Percentiles rank a stretch among this genome's conserved stretches.
These are phyloP conservation scores for Penicillium psychrosexuale DNA, from an alignment of 2,329 filamentous ascomycete genomes.

Conservation along the genomic window DNA sequence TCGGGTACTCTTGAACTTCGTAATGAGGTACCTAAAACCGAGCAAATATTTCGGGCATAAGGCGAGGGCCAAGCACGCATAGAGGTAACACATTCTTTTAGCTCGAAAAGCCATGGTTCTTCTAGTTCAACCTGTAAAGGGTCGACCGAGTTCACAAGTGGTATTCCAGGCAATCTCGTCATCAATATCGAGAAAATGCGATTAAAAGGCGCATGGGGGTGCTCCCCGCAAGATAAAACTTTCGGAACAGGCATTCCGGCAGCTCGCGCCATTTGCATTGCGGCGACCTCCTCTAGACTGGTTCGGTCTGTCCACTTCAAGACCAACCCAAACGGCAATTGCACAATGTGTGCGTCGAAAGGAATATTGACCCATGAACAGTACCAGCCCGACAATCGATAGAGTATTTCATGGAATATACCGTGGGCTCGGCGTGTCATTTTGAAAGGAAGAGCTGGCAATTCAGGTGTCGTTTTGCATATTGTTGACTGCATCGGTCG, in stretches of 20 bases:
- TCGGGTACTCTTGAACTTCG: conserved; percentile 33
- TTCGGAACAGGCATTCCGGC: conserved; percentile 38
- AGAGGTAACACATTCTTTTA: conserved; percentile 32
- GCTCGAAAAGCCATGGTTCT: conserved; percentile 34
- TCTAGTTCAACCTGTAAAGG: conserved; percentile 27
- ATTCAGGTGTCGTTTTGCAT: conserved; percentile 22
- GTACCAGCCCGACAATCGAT: conserved; percentile 32
- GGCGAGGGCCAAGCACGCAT: conserved; percentile 39
- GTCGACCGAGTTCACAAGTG: conserved; percentile 30
- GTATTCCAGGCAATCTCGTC: conserved; percentile 39
- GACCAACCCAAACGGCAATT: conserved; percentile 41
- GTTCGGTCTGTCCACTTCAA: conserved; percentile 41
- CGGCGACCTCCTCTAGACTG: conserved; percentile 35
- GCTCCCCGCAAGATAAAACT: conserved; percentile 35
- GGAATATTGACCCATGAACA: conserved; percentile 27
- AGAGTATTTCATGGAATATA: conserved; percentile 29
- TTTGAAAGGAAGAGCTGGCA: conserved; percentile 20
- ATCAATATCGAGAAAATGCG: conserved; percentile 40
- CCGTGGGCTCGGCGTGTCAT: conserved; percentile 25
- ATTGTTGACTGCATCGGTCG: conserved; percentile 16
- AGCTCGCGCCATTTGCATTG: conserved; percentile 35
- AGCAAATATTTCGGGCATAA: conserved; percentile 27
- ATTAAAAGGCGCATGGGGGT: conserved; percentile 17
- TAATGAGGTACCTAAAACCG: conserved; percentile 30
- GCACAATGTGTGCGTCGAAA: conserved; percentile 28